phyloP scores from a whole-genome alignment of 371 early-diverging fungal genomes.

The Blakeslea trispora region DNA sequence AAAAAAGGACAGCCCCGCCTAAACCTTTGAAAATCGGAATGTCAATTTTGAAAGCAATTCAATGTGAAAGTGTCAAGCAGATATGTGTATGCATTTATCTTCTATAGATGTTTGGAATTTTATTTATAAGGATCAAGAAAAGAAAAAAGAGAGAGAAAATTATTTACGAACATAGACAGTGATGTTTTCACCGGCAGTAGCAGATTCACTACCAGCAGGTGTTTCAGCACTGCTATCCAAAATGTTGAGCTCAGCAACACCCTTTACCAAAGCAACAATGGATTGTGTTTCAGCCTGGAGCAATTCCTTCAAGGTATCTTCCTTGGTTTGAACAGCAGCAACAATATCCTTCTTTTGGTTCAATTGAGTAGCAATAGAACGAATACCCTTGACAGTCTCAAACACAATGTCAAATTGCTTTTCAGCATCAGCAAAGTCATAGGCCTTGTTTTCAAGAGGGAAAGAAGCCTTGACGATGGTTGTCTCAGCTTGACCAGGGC shows the following conservation, averaged over 20 bases:
- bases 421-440: constrained; percentile 64
- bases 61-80: too few species aligned
- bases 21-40: too few species aligned
- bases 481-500: constrained; percentile 58
- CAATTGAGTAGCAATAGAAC: constrained; percentile 62
- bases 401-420: constrained; percentile 79
- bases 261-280: constrained; percentile 74
- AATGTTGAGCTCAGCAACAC: constrained; percentile 63
- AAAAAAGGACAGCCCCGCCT: not conserved
- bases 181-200: constrained; percentile 27
- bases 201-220: constrained; percentile 77
- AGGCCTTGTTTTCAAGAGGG: constrained; percentile 59
- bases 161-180: constrained; percentile 39
- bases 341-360: constrained; percentile 43
- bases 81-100: too few species aligned
- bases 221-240: constrained; percentile 44
- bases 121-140: not conserved
- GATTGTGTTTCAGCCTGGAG: constrained; percentile 52
- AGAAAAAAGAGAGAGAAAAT: constrained; percentile 6
- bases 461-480: constrained; percentile 71
- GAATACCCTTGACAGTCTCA: constrained; percentile 73
- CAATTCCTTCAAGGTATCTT: constrained; percentile 25
- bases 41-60: not conserved
- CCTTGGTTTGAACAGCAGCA: constrained; percentile 33
- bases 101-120: not conserved